Evolutionary conservation across 2,329 filamentous ascomycete genomes (phyloP), one percentile per base, ranked within the genome.

Genomic region (Paracoccidioides lutzii): DNA sequence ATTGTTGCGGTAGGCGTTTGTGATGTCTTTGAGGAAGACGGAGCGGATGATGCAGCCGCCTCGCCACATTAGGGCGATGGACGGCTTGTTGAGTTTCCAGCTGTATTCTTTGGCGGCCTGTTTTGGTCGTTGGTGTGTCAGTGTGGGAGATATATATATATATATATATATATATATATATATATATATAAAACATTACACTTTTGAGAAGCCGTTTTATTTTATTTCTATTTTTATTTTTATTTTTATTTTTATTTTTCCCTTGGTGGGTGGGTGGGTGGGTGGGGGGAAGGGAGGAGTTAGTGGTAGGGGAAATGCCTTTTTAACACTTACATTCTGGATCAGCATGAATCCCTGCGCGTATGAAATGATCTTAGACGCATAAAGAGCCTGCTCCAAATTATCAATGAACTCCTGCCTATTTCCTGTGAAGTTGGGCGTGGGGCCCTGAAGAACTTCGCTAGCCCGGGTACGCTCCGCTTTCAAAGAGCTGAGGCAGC

Each of bases 21-120:
- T 98, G 78, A 98, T 98, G 75, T 98, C 91, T 85, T 97, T 97
- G 64, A 98, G 80, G 89, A 98, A 98, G 71, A 98, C 93, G 63
- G 93, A 97, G 75, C 93, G 91, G 78, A 98, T 98, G 69, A 98
- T 98, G 83, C 93, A 98, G 66, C 93, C 93, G 78, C 93, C 93
- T 74, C 93, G 89, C 93, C 93, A 98, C 93, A 98, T 98, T 71
- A 98, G 87, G 66, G 93, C 93, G 70, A 98, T 98, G 67, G 94
- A 95, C 63, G 93, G 93, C 87, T 97, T 97, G 87, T 98, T 96
- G 66, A 98, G 86, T 83, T 96, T 96, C 93, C 93, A 98, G 66
- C 77, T 76, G 79, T 94, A 98, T 75, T 97, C 88, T 76, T 86
- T 90, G 75, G 91, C 93, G 66, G 93, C 91, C 88, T 93, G 65